phyloP scores from a whole-genome alignment of 257 asterid genomes.

The Osmanthus fragrans region DNA sequence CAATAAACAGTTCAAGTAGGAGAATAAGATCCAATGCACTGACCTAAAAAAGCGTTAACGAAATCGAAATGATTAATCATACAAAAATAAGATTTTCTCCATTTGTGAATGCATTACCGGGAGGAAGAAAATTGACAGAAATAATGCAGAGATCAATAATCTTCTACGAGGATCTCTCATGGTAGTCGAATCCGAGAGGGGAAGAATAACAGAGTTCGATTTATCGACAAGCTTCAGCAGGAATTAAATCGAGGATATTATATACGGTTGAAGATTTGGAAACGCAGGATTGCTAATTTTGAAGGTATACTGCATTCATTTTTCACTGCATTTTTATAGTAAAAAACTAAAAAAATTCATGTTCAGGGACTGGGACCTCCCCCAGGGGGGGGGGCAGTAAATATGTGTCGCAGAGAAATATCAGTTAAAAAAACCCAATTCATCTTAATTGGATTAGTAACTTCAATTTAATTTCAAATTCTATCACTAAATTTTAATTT shows the following conservation, averaged over 20 bases:
- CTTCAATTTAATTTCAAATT: too few relatives aligned
- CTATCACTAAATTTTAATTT: too few relatives aligned
- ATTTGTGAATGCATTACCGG: background rate
- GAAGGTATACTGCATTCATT: too few relatives aligned
- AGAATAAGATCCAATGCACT: background rate
- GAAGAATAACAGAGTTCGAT: background rate
- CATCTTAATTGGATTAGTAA: too few relatives aligned
- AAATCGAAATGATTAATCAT: background rate
- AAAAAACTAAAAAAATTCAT: too few relatives aligned
- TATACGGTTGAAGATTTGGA: background rate
- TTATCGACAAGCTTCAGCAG: background rate
- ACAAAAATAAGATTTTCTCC: background rate
- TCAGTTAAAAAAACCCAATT: too few relatives aligned
- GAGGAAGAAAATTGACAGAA: background rate
- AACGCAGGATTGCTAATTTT: too few relatives aligned
- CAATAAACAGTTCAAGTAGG: background rate
- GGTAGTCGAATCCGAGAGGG: background rate
- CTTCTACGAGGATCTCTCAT: background rate
- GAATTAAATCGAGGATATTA: background rate
- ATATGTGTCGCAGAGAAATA: too few relatives aligned
- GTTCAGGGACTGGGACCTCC: too few relatives aligned
- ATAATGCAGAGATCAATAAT: background rate
- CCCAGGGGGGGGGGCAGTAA: too few relatives aligned
- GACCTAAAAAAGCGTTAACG: background rate
- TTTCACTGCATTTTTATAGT: too few relatives aligned